These are phyloP conservation scores for Starmerella sirachaensis DNA, from an alignment of 805 yeast species.

Conservation along the genomic window DNA sequence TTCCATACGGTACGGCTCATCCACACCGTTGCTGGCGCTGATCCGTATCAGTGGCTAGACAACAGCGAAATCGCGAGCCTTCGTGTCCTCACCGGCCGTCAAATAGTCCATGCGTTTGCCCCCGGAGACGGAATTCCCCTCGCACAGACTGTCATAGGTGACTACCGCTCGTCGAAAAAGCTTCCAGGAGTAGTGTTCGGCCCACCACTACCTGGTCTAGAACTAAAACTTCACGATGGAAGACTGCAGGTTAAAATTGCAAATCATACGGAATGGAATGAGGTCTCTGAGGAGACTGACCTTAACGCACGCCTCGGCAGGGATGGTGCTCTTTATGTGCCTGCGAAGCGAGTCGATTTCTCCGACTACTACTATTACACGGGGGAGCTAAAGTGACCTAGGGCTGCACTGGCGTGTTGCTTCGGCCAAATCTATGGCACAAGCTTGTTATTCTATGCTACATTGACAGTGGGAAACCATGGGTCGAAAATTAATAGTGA, in stretches of 20 bases:
- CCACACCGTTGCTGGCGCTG: conserved; percentile 22
- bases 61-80: conserved; percentile 15
- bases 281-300: conserved; percentile 1
- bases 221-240: conserved; percentile 9
- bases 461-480: neutral
- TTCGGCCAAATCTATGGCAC: too few species aligned
- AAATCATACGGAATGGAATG: conserved; percentile 7
- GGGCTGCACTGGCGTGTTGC: too few species aligned
- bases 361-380: conserved; percentile 18
- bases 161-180: conserved; percentile 21
- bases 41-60: conserved; percentile 20
- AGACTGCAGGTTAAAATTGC: conserved; percentile 11
- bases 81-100: conserved; percentile 29
- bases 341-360: conserved; percentile 16
- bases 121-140: conserved; percentile 27
- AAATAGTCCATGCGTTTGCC: conserved; percentile 26
- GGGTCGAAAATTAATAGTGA: neutral
- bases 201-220: conserved; percentile 21
- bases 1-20: conserved; percentile 25
- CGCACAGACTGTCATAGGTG: conserved; percentile 28
- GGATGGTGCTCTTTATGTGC: conserved; percentile 19
- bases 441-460: too few species aligned
- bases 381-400: conserved; percentile 17
- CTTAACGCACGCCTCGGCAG: conserved; percentile 9
- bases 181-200: conserved; percentile 15